phyloP scores from a whole-genome alignment of 306 rosid species.

The Vigna hirtella region DNA sequence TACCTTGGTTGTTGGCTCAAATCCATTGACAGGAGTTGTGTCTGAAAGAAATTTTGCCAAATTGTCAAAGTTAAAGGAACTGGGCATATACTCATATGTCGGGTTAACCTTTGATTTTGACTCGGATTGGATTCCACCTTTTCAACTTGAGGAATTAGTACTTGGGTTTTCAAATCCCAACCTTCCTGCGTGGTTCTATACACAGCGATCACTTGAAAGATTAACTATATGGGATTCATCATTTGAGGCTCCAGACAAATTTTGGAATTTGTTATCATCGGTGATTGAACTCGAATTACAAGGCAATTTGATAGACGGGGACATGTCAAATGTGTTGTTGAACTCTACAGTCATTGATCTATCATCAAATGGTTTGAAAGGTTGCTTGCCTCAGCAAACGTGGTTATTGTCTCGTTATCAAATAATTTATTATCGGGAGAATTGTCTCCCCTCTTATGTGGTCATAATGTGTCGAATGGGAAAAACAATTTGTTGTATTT shows the following conservation, averaged over 20 bases:
- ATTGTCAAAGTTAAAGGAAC: not conserved
- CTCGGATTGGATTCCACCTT: not conserved
- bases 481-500: not conserved
- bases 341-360: not conserved
- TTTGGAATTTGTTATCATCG: not conserved
- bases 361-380: not conserved
- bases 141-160: not conserved
- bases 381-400: not conserved
- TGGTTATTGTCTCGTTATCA: not conserved
- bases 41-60: not conserved
- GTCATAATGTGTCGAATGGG: not conserved
- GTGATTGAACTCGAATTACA: not conserved
- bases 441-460: slow-evolving; percentile 18
- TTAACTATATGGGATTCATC: not conserved
- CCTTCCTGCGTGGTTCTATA: not conserved
- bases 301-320: not conserved
- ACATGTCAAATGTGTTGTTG: not conserved
- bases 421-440: slow-evolving; percentile 4
- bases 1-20: not conserved
- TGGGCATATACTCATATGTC: not conserved
- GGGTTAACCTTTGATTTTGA: not conserved
- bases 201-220: not conserved
- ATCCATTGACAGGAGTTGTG: not conserved
- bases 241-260: not conserved
- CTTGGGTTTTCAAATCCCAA: not conserved